phyloP scores from a whole-genome alignment of 2,329 filamentous ascomycete genomes.

The Colletotrichum incanum region DNA sequence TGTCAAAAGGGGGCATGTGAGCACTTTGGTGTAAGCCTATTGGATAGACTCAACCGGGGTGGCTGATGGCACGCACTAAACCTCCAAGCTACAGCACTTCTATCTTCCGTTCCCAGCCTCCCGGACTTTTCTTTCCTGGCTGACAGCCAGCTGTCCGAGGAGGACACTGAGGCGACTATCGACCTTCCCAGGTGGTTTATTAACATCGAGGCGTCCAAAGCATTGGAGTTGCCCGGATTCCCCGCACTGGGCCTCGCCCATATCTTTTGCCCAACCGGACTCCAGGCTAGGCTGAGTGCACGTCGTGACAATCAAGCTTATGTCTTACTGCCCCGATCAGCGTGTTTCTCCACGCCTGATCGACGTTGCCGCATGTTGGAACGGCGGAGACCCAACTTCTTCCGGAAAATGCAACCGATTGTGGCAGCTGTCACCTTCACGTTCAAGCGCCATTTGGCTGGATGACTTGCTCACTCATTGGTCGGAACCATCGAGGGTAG shows the following conservation, averaged over 20 bases:
- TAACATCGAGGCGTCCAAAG: background rate
- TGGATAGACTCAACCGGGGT: constrained; percentile 1
- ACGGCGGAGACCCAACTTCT: constrained; percentile 22
- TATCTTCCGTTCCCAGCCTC: constrained; percentile 14
- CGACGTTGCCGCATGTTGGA: constrained; percentile 26
- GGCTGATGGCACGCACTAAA: background rate
- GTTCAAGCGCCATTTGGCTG: background rate
- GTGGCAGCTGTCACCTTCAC: constrained; percentile 19
- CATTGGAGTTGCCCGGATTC: background rate
- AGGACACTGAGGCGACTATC: no score
- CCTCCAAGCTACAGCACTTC: constrained; percentile 5
- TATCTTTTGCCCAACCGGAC: background rate
- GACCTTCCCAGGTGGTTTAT: background rate
- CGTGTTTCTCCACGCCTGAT: constrained; percentile 21
- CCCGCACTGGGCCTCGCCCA: background rate
- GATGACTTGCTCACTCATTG: constrained; percentile 15
- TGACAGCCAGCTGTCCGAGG: background rate
- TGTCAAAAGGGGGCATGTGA: constrained; percentile 33
- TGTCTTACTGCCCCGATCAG: background rate
- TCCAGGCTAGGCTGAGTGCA: background rate
- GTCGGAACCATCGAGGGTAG: background rate
- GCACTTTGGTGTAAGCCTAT: constrained; percentile 41
- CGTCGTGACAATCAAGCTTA: background rate
- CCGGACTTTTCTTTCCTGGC: background rate
- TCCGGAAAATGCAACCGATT: constrained; percentile 30